Conservation (phyloP, 2,329 filamentous ascomycete genomes). For the Nothopassalora personata region DNA sequence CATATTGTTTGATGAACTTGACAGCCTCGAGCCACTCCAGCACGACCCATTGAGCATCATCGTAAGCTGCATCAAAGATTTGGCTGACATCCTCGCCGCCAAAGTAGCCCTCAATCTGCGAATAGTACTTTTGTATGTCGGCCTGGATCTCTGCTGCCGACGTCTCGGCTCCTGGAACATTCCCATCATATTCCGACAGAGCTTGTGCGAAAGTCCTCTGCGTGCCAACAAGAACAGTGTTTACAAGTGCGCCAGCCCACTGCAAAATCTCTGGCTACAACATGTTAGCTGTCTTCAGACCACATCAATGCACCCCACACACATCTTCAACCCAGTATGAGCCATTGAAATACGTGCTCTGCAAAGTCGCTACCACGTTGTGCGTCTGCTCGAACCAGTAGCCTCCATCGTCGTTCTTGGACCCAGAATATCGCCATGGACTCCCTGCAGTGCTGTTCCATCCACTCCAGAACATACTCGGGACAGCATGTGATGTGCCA, state of each 20-base stretch:
- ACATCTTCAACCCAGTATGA: slow-evolving; percentile 21
- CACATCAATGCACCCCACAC: not conserved
- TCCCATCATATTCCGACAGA: slow-evolving; percentile 12
- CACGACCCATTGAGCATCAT: slow-evolving; percentile 34
- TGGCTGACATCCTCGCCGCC: slow-evolving; percentile 27
- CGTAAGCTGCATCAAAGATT: slow-evolving; percentile 31
- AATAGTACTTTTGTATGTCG: slow-evolving; percentile 26
- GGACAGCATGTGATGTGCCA: not conserved
- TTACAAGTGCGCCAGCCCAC: slow-evolving; percentile 28
- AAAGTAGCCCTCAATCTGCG: slow-evolving; percentile 26
- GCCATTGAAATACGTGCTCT: slow-evolving; percentile 29
- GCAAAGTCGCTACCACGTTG: slow-evolving; percentile 27
- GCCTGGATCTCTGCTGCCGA: slow-evolving; percentile 15
- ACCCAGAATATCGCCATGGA: slow-evolving; percentile 18
- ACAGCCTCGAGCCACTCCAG: slow-evolving; percentile 33
- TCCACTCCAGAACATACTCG: slow-evolving; percentile 14
- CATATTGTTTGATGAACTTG: slow-evolving; percentile 29
- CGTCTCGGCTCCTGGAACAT: slow-evolving; percentile 7
- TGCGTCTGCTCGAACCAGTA: slow-evolving; percentile 27
- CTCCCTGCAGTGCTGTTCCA: slow-evolving; percentile 1
- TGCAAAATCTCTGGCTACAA: slow-evolving; percentile 23
- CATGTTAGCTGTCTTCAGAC: not conserved
- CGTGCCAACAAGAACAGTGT: slow-evolving; percentile 24
- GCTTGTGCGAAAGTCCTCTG: slow-evolving; percentile 19
- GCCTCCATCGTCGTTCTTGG: slow-evolving; percentile 7